Evolutionary conservation across 306 rosid species (phyloP).

Genomic region (Morella rubra): DNA sequence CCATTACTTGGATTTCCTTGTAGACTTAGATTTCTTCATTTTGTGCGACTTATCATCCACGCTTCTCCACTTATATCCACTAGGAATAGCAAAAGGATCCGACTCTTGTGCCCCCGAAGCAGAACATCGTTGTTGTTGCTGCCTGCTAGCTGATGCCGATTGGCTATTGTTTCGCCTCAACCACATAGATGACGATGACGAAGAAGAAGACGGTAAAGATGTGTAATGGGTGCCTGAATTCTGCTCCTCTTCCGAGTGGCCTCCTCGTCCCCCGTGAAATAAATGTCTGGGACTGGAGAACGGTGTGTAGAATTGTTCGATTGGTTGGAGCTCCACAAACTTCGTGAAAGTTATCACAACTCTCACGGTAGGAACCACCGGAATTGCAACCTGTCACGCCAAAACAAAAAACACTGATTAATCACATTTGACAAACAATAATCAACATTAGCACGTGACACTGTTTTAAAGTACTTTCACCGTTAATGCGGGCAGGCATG

Average conservation of each 20-base stretch:
- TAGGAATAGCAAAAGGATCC: constrained; percentile 89
- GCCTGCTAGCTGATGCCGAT: constrained; percentile 42
- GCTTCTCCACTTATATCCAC: constrained; percentile 70
- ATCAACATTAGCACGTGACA: background rate
- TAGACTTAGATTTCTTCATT: constrained; percentile 69
- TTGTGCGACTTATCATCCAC: constrained; percentile 59
- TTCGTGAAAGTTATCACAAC: constrained; percentile 95
- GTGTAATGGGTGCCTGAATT: constrained; percentile 29
- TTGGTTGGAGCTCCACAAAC: constrained; percentile 78
- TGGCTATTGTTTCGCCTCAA: constrained; percentile 61
- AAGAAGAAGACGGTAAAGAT: constrained; percentile 29
- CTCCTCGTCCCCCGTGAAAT: constrained; percentile 33
- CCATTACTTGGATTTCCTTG: constrained; percentile 55
- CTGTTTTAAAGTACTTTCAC: background rate
- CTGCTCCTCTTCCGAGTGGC: constrained; percentile 34
- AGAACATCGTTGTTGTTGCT: constrained; percentile 30
- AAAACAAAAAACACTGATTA: constrained; percentile 22
- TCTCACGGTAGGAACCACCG: constrained; percentile 94
- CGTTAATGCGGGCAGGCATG: background rate
- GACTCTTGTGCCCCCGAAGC: constrained; percentile 38
- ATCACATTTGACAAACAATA: background rate
- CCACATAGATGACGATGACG: constrained; percentile 48
- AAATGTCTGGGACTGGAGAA: constrained; percentile 77
- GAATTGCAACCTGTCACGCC: constrained; percentile 77
- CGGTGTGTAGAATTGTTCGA: constrained; percentile 82